Conservation (phyloP, 257 asterid species). For the Prunella vulgaris region DNA sequence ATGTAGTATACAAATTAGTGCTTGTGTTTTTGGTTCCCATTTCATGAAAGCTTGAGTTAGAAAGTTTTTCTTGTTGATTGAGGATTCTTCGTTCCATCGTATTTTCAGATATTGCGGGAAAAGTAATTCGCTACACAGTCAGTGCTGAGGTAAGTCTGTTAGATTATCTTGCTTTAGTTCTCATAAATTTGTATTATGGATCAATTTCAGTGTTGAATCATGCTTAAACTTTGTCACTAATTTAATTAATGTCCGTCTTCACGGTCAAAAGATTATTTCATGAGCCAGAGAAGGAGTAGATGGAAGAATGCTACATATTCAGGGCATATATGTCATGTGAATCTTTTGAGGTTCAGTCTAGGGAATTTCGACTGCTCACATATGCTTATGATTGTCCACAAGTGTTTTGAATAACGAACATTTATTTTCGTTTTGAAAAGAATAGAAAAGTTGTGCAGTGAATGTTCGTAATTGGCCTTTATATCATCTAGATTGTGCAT, state of each 20-base stretch:
- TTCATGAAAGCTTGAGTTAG: not conserved
- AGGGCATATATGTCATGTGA: not conserved
- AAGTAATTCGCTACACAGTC: conserved; percentile 49
- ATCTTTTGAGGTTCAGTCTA: not conserved
- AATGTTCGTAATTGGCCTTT: not conserved
- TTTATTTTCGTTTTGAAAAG: not conserved
- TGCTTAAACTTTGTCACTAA: not conserved
- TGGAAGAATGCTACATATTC: not conserved
- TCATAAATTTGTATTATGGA: not conserved
- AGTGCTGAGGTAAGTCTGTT: conserved; percentile 62
- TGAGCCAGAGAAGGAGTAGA: not conserved
- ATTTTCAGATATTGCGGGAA: conserved; percentile 49
- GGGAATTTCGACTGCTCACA: not conserved
- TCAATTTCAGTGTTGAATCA: not conserved
- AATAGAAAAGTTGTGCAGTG: not conserved
- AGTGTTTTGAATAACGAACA: not conserved
- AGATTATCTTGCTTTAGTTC: not conserved
- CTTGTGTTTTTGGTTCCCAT: not conserved
- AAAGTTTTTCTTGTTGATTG: conserved; percentile 13
- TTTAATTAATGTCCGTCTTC: not conserved
- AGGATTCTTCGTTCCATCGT: not conserved
- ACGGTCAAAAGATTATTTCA: not conserved
- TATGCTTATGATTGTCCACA: not conserved
- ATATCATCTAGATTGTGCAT: not conserved
- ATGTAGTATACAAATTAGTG: not conserved